Evolutionary conservation across 192 early-diverging fungal species (phyloP), one percentile per base, ranked within the genome.

Genomic region (Phlyctochytrium planicorne): DNA sequence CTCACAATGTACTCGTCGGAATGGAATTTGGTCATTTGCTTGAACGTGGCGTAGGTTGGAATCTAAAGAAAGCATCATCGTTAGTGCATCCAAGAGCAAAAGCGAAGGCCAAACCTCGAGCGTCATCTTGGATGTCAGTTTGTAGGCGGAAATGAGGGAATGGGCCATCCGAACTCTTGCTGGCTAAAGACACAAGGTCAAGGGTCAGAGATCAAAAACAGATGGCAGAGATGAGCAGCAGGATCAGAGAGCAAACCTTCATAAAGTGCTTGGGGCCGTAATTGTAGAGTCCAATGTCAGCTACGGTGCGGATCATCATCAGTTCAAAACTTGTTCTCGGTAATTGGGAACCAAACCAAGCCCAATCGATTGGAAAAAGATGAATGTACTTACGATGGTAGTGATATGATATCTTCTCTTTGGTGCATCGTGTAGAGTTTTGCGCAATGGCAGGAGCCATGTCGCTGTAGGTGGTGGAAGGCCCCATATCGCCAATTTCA

Each of bases 1-100:
- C 60, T 50, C 27, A 69, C 69, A 50, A 99, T 89, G 70, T 99
- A 99, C 68, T 96, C 94, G 37, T 92, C 88, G 16, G 93, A 82
- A 74, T 99, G 97, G 75, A 98, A 99, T 67, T 92, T 90, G 31
- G 90, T 85, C 55, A 99, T 93, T 75, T 99, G 94, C 63, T 91
- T 88, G 35, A 94, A 91, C 1, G 96, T 97, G 0, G 96, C 96
- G 34, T 80, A 81, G 35, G 81, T 89, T 3, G 97, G 95, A 57
- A 91, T 88, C 74, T 82, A 90, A 16, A 20, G 30, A 55, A 27
- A 27, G 32, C 40, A 34, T n/a, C 1, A 16, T 10, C 10, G n/a
- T 16, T 12, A 27, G 10, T 27, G n/a, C 14, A 59, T 63, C 65
- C 33, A 2, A 59, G 29, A 23, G 24, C 10, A 14, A 33, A 20